These are phyloP conservation scores for Sporothrix variecibatus DNA, from an alignment of 2,329 filamentous ascomycete genomes.

Conservation along the genomic window DNA sequence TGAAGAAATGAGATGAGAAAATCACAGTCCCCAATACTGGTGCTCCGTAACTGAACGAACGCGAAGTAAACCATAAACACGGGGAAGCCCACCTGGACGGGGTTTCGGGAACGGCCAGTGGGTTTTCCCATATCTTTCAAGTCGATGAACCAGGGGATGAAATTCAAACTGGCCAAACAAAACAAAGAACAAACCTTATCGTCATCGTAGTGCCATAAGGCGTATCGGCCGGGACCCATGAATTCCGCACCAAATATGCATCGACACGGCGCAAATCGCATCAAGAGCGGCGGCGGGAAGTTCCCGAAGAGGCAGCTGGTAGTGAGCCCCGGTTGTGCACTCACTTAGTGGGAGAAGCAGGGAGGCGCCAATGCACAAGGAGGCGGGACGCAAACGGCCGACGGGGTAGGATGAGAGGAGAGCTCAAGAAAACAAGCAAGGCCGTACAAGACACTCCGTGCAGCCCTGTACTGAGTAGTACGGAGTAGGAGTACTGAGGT, in stretches of 20 bases:
- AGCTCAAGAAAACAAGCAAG: background rate
- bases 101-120: background rate
- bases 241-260: background rate
- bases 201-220: slow-evolving; percentile 6
- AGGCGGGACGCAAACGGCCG: background rate
- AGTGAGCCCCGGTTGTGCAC: background rate
- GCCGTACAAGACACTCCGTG: background rate
- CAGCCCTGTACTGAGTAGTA: background rate
- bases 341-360: background rate
- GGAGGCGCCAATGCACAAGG: background rate
- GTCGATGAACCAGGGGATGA: background rate
- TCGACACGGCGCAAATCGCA: background rate
- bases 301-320: slow-evolving; percentile 3
- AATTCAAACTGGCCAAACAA: background rate
- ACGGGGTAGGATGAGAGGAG: background rate
- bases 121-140: background rate
- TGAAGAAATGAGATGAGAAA: background rate
- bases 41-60: no score
- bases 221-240: background rate
- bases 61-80: background rate
- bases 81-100: background rate
- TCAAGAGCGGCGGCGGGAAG: background rate
- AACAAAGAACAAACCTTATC: background rate
- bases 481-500: background rate
- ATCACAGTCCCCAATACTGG: background rate